These are phyloP conservation scores for Zasmidium cellare DNA, from an alignment of 2,329 filamentous ascomycete species.

Conservation along the genomic window DNA sequence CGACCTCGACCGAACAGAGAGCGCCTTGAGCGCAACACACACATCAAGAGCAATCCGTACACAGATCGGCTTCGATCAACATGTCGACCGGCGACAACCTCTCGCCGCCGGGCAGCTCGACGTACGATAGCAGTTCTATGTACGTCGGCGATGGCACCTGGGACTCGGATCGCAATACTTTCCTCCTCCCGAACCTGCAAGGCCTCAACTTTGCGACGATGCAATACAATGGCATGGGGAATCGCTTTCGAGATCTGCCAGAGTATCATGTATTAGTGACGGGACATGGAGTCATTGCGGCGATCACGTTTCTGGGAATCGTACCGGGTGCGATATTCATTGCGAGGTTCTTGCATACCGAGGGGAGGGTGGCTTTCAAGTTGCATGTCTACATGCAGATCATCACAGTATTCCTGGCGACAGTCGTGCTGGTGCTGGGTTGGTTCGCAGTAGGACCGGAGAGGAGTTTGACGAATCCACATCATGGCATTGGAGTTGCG, in stretches of 20 bases:
- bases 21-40: constrained; percentile 14
- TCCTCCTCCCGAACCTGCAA: constrained; percentile 74
- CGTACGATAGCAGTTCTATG: constrained; percentile 73
- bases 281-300: constrained; percentile 71
- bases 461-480: constrained; percentile 74
- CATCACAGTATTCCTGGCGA: constrained; percentile 65
- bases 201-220: constrained; percentile 79
- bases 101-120: constrained; percentile 69
- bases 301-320: constrained; percentile 71
- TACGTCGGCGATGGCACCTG: constrained; percentile 80
- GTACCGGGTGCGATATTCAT: constrained; percentile 73
- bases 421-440: constrained; percentile 72
- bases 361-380: constrained; percentile 57
- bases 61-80: constrained; percentile 1
- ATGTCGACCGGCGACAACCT: constrained; percentile 42
- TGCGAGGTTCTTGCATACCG: constrained; percentile 67
- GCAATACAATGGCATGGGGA: constrained; percentile 86
- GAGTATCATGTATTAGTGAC: constrained; percentile 71
- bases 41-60: background rate
- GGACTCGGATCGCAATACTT: constrained; percentile 75
- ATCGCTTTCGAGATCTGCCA: constrained; percentile 68
- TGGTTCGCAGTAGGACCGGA: constrained; percentile 75
- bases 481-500: constrained; percentile 80
- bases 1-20: background rate
- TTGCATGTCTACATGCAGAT: constrained; percentile 76